These are phyloP conservation scores for Fomitopsis palustris DNA, from an alignment of 1,284 basidiomycete genomes.

Conservation along the genomic window DNA sequence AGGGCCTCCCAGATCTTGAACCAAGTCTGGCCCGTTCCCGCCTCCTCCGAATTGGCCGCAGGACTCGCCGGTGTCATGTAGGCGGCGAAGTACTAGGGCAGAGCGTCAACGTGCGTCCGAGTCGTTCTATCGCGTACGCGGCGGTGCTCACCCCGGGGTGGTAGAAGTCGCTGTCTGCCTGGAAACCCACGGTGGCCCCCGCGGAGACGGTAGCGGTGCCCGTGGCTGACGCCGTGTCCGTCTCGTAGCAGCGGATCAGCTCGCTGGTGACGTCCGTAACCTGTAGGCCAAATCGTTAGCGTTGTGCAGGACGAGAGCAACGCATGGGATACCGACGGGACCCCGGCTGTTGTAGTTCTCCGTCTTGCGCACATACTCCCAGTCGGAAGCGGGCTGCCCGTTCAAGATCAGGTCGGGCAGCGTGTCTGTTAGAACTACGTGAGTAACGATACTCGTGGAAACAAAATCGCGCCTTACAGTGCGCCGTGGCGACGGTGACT, in stretches of 20 bases:
- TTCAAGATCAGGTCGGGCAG: conserved; percentile 23
- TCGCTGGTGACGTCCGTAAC: conserved; percentile 40
- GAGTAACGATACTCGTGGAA: too few species aligned
- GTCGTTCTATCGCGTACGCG: too few species aligned
- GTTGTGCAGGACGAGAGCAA: not conserved
- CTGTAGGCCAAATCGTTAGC: conserved; percentile 20
- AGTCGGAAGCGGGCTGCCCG: conserved; percentile 21
- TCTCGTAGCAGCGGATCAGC: conserved; percentile 46
- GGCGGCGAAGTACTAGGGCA: conserved; percentile 31
- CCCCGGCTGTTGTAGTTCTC: conserved; percentile 40
- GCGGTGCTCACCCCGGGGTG: conserved; percentile 35
- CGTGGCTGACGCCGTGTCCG: conserved; percentile 31
- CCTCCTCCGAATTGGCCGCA: conserved; percentile 37
- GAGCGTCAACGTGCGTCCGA: not conserved
- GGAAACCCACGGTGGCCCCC: conserved; percentile 25
- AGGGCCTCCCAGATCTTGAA: conserved; percentile 45
- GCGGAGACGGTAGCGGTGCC: conserved; percentile 37
- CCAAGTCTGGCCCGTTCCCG: conserved; percentile 42
- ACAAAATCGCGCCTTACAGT: not conserved
- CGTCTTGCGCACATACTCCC: conserved; percentile 42
- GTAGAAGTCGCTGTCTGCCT: conserved; percentile 20
- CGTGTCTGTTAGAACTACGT: conserved; percentile 14
- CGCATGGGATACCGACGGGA: conserved; percentile 25
- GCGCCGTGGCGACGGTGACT: not conserved
- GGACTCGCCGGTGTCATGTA: conserved; percentile 42